Conservation (phyloP, 1,284 basidiomycete genomes). For the Gymnopus androsaceus region DNA sequence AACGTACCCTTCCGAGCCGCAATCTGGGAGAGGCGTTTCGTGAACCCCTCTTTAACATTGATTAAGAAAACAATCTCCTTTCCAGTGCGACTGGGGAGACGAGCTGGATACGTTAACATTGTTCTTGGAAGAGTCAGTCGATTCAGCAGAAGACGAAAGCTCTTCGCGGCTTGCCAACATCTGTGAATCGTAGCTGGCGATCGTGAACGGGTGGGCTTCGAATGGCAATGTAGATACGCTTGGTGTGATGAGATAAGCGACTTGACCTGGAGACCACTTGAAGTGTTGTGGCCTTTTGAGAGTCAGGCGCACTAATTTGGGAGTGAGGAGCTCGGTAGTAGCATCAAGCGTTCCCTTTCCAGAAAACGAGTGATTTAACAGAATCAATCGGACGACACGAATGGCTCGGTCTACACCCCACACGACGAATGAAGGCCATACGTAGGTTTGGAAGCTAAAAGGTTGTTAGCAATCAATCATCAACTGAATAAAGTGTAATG, state of each 20-base stretch:
- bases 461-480: not conserved
- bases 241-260: conserved; percentile 54
- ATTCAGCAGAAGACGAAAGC: not conserved
- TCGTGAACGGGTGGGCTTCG: conserved; percentile 61
- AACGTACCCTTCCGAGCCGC: conserved; percentile 33
- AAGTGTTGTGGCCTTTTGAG: conserved; percentile 43
- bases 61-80: conserved; percentile 52
- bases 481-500: not conserved
- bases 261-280: conserved; percentile 62
- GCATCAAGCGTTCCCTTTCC: conserved; percentile 35
- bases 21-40: conserved; percentile 40
- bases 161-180: conserved; percentile 3
- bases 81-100: conserved; percentile 19
- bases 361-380: conserved; percentile 52
- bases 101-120: not conserved
- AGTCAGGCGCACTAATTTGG: conserved; percentile 53
- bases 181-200: conserved; percentile 36
- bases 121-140: not conserved
- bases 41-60: conserved; percentile 49
- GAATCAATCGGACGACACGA: conserved; percentile 49
- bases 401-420: conserved; percentile 68
- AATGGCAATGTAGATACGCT: conserved; percentile 41
- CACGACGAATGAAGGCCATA: conserved; percentile 61
- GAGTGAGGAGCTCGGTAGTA: conserved; percentile 46
- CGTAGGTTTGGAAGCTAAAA: conserved; percentile 27